These are phyloP conservation scores for Lactarius pseudohatsudake DNA, from an alignment of 768 basidiomycete species.

Conservation along the genomic window DNA sequence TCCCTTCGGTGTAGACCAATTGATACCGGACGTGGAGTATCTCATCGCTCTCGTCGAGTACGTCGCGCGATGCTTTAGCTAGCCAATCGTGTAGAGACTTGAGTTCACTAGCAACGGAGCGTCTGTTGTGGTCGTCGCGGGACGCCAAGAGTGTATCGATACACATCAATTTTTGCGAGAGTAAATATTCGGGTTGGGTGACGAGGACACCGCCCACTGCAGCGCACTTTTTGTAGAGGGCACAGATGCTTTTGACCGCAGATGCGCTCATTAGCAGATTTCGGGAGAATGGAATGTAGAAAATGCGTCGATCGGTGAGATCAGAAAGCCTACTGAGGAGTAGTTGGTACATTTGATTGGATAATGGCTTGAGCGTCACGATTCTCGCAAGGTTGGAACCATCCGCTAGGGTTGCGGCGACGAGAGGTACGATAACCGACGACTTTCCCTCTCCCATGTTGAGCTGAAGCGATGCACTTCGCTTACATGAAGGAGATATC, in stretches of 20 bases:
- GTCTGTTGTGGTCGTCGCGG: not conserved
- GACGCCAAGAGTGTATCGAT: constrained; percentile 37
- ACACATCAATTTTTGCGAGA: constrained; percentile 50
- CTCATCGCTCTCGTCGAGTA: constrained; percentile 31
- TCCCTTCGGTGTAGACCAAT: constrained; percentile 47
- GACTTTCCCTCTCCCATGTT: constrained; percentile 63
- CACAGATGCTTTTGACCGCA: constrained; percentile 31
- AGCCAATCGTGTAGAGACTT: constrained; percentile 1
- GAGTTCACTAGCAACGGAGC: not conserved
- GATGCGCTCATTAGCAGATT: constrained; percentile 32
- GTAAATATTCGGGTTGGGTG: constrained; percentile 52
- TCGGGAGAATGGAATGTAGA: constrained; percentile 51
- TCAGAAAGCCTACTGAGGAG: constrained; percentile 45
- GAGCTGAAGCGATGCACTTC: constrained; percentile 47
- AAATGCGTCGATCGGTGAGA: constrained; percentile 47
- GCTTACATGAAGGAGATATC: constrained; percentile 41
- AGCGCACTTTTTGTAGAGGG: constrained; percentile 42
- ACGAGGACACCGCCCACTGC: constrained; percentile 44
- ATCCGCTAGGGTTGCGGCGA: constrained; percentile 42
- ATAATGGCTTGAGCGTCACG: constrained; percentile 48
- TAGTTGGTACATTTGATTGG: constrained; percentile 48
- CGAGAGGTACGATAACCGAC: constrained; percentile 51
- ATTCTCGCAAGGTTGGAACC: constrained; percentile 46
- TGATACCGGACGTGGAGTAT: constrained; percentile 50
- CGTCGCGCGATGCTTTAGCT: constrained; percentile 8